A percentile compares a stretch with the other conserved stretches of the same genome.
These are phyloP conservation scores for Jackrogersella minutella DNA, from an alignment of 495 filamentous ascomycete species.

Conservation along the genomic window DNA sequence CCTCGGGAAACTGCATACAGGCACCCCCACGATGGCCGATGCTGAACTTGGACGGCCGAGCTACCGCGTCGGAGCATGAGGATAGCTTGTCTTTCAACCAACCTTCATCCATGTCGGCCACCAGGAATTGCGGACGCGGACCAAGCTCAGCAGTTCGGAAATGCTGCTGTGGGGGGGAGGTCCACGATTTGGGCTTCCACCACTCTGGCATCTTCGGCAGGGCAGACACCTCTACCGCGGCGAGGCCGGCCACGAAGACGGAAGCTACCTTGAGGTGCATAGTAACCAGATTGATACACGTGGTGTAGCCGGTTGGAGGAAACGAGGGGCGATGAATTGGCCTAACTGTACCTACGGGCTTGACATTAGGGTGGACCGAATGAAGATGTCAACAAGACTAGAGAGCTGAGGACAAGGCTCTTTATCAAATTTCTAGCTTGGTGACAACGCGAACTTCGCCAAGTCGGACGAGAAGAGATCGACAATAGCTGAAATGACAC, in stretches of 20 bases:
- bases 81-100: conserved; percentile 63
- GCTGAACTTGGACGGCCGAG: conserved; percentile 55
- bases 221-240: conserved; percentile 33
- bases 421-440: conserved; percentile 9
- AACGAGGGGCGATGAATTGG: not conserved
- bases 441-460: conserved; percentile 1
- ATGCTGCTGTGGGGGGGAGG: conserved; percentile 24
- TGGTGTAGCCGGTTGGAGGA: not conserved
- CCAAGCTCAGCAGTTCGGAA: conserved; percentile 59
- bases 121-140: conserved; percentile 65
- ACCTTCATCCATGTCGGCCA: conserved; percentile 66
- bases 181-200: conserved; percentile 2
- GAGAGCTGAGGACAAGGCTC: conserved; percentile 9
- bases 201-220: conserved; percentile 20
- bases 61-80: conserved; percentile 58
- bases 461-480: conserved; percentile 10
- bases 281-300: not conserved
- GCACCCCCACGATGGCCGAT: conserved; percentile 67
- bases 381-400: conserved; percentile 1
- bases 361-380: not conserved
- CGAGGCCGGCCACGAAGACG: conserved; percentile 27
- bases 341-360: not conserved
- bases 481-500: conserved; percentile 7
- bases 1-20: conserved; percentile 68
- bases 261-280: conserved; percentile 33